A percentile compares a stretch with the other conserved stretches of the same genome.
These are phyloP conservation scores for Stylosanthes scabra DNA, from an alignment of 331 rosid genomes.

Conservation along the genomic window DNA sequence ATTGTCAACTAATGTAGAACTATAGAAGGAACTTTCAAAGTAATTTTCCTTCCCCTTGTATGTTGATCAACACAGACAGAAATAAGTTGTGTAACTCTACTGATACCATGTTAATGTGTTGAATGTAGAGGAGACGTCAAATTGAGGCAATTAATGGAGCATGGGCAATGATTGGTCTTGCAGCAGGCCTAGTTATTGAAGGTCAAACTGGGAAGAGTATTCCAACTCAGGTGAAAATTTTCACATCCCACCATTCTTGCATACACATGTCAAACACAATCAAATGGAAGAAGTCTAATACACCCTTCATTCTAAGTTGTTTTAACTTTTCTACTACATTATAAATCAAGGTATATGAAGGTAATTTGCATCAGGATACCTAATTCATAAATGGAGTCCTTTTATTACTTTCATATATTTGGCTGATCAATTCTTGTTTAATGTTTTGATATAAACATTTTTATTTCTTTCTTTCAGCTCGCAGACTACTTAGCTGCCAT, in stretches of 20 bases:
- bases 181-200: constrained; percentile 84
- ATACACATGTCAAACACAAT: constrained; percentile 18
- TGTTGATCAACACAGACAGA: constrained; percentile 23
- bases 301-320: too few species aligned
- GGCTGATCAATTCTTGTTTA: constrained; percentile 31
- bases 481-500: constrained; percentile 63
- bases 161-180: constrained; percentile 97
- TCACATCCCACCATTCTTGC: background rate
- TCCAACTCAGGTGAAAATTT: constrained; percentile 70
- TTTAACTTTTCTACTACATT: too few species aligned
- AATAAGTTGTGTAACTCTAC: constrained; percentile 15
- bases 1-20: constrained; percentile 5
- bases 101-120: constrained; percentile 33
- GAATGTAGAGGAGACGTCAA: constrained; percentile 75
- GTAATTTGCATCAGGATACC: too few species aligned
- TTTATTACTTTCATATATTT: constrained; percentile 38
- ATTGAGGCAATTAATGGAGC: constrained; percentile 97
- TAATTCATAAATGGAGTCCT: background rate
- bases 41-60: constrained; percentile 22
- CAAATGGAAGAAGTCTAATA: constrained; percentile 4
- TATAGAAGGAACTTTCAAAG: constrained; percentile 1
- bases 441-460: constrained; percentile 22
- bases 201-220: constrained; percentile 86
- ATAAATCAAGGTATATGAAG: too few species aligned
- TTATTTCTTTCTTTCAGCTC: constrained; percentile 62